Conservation (phyloP, 345 rosid species). For the Salix udensis region DNA sequence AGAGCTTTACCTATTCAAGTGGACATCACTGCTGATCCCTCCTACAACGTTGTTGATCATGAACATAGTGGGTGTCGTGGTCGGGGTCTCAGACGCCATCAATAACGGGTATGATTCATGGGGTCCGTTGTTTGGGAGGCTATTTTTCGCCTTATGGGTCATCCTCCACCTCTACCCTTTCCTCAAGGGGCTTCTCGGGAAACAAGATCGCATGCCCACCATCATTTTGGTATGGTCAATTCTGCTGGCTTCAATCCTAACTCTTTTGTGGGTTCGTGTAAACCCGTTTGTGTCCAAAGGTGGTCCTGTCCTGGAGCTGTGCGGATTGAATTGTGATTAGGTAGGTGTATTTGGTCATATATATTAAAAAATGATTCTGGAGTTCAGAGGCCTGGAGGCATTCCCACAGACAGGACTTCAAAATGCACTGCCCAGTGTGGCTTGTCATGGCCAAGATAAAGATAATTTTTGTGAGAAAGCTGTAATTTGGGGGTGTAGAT, state of each 20-base stretch:
- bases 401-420: background rate
- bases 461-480: constrained; percentile 12
- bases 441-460: constrained; percentile 9
- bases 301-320: constrained; percentile 83
- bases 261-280: constrained; percentile 89
- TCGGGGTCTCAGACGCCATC: constrained; percentile 89
- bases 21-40: constrained; percentile 88
- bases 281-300: constrained; percentile 83
- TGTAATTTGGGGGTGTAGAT: constrained; percentile 30
- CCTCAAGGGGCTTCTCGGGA: constrained; percentile 96
- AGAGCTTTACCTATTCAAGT: constrained; percentile 92
- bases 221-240: constrained; percentile 94
- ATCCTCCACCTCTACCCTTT: constrained; percentile 90
- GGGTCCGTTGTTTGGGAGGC: constrained; percentile 95
- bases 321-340: constrained; percentile 87
- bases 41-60: constrained; percentile 84
- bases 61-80: constrained; percentile 79
- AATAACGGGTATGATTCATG: constrained; percentile 97
- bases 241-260: constrained; percentile 84
- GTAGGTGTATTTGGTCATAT: background rate
- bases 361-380: background rate
- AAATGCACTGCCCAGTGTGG: background rate
- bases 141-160: constrained; percentile 92
- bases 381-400: background rate
- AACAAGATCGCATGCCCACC: constrained; percentile 94